Evolutionary conservation across 495 filamentous ascomycete species (phyloP).

Genomic region (Massariosphaeria phaeospora): DNA sequence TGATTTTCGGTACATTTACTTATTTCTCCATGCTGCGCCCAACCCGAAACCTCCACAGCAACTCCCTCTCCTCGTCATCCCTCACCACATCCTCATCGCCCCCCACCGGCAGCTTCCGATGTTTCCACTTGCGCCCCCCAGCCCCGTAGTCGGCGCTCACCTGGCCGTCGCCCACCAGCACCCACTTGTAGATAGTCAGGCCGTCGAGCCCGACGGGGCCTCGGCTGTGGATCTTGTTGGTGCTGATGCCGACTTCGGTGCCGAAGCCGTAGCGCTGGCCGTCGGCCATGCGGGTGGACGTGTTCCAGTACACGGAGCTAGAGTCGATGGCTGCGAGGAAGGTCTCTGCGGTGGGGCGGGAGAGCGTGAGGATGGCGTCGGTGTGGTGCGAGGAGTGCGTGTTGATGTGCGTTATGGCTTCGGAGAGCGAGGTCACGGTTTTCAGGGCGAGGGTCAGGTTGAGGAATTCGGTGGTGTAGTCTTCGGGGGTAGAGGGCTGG

Average conservation of each 20-base stretch:
- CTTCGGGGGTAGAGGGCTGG: constrained; percentile 58
- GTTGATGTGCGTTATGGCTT: constrained; percentile 86
- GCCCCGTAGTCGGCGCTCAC: constrained; percentile 67
- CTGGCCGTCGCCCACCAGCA: constrained; percentile 76
- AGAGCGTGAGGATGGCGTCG: constrained; percentile 78
- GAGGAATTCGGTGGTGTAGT: constrained; percentile 88
- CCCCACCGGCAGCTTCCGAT: constrained; percentile 51
- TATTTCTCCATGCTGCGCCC: too few species aligned
- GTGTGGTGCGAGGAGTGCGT: constrained; percentile 89
- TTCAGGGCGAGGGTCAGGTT: constrained; percentile 80
- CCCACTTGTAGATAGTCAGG: constrained; percentile 94
- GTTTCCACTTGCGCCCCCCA: constrained; percentile 64
- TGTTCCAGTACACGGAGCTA: constrained; percentile 94
- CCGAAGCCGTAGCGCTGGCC: constrained; percentile 97
- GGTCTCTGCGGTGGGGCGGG: constrained; percentile 56
- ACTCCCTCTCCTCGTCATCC: constrained; percentile 32
- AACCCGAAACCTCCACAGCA: constrained; percentile 29
- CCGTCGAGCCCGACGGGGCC: constrained; percentile 93
- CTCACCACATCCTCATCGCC: constrained; percentile 21
- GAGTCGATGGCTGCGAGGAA: constrained; percentile 87
- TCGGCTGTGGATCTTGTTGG: constrained; percentile 94
- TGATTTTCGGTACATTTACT: too few species aligned
- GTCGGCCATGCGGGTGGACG: constrained; percentile 88
- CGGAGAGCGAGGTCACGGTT: constrained; percentile 59
- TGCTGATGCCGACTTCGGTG: constrained; percentile 96